phyloP scores from a whole-genome alignment of 2,329 filamentous ascomycete species.

The Hypoxylon sp. region DNA sequence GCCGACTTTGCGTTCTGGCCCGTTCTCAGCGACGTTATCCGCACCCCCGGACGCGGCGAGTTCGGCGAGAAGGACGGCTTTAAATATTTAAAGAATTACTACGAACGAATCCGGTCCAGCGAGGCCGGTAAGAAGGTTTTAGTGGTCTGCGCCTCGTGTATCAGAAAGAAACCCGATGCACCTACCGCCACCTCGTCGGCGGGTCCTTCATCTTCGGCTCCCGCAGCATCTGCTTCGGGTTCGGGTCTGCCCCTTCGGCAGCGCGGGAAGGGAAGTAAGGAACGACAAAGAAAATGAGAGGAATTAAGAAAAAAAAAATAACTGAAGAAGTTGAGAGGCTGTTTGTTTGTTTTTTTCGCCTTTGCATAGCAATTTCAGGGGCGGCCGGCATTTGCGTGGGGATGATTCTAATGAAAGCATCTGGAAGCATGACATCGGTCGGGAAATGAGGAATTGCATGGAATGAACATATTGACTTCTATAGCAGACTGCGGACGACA shows the following conservation, averaged over 20 bases:
- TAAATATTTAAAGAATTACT: conserved; percentile 57
- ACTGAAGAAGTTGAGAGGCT: neutral
- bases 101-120: conserved; percentile 42
- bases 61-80: conserved; percentile 43
- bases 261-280: no score
- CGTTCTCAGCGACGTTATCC: conserved; percentile 60
- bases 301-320: neutral
- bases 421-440: conserved; percentile 20
- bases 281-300: neutral
- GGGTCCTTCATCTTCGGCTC: neutral
- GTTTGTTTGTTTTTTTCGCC: neutral
- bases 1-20: conserved; percentile 71
- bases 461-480: neutral
- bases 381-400: conserved; percentile 9
- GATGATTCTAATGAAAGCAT: neutral
- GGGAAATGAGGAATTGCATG: neutral
- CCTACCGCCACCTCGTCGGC: neutral
- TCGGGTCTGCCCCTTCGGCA: neutral
- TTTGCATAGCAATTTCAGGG: conserved; percentile 11
- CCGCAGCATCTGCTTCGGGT: neutral
- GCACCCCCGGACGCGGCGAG: conserved; percentile 35
- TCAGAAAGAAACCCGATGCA: conserved; percentile 11
- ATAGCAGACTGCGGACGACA: no score
- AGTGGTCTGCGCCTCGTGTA: neutral
- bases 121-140: conserved; percentile 30